Evolutionary conservation across 2,329 filamentous ascomycete species (phyloP), one percentile per base, ranked within the genome.

Genomic region (Curvularia spicifera): DNA sequence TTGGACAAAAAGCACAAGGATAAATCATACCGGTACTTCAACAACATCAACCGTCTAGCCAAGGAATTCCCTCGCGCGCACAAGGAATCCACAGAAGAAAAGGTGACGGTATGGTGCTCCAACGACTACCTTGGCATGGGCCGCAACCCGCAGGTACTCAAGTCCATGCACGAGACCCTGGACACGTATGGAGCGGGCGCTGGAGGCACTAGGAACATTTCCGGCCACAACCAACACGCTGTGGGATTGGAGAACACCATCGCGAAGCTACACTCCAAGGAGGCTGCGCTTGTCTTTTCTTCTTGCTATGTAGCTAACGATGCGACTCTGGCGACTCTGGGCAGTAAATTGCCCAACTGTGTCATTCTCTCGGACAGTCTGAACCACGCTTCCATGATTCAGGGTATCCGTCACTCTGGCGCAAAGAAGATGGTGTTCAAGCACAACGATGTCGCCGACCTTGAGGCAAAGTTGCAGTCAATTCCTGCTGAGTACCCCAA

Each of bases 71-170:
- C 95, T 29, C 91, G 91, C 65, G 95, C 95, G 45, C 95, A 99
- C 78, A 96, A 96, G 84, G 85, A 91, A 15, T 87, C 84, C 57
- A 86, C 87, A 73, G 89, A 94, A 59, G 92, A 97, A 66, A 87
- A 87, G 52, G 95, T 99, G 57, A 97, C 94, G 1, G 95, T 99
- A 24, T 99, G 95, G 95, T 99, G 95, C 83, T 96, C 94, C 75
- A 99, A 99, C 74, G 95, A 99, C 78, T 99, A 99, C 78, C 87
- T 99, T 18, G 95, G 95, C 69, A 99, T 99, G 95, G 94, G 95
- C 44, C 87, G 93, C 70, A 97, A 98, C 79, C 85, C 87, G 12
- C 84, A 91, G 50, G 95, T 99, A 10, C 81, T 99, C 71, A 87
- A 91, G 76, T 87, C 87, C 56, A 99, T 99, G 95, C 94, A 99